Conservation (phyloP, 345 rosid genomes). For the Aethionema arabicum region DNA sequence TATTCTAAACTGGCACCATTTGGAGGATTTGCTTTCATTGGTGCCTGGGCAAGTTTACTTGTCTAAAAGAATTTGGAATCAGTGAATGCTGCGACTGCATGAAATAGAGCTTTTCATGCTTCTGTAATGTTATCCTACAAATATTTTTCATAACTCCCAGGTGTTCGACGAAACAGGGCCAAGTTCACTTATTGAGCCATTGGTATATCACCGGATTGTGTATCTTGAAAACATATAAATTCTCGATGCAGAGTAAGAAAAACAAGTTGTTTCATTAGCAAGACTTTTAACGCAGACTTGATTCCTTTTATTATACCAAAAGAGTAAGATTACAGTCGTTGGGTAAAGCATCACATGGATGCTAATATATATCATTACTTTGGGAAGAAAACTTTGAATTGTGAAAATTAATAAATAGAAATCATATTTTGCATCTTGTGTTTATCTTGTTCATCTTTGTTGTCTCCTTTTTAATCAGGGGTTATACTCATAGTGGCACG, state of each 20-base stretch:
- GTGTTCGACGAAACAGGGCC: too few relatives aligned
- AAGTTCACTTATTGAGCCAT: too few relatives aligned
- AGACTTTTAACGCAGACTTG: not conserved
- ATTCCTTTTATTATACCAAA: not conserved
- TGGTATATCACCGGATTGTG: not conserved
- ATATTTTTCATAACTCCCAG: too few relatives aligned
- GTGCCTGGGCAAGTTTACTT: constrained; percentile 83
- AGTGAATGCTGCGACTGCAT: too few relatives aligned
- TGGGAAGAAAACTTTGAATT: too few relatives aligned
- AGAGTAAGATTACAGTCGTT: not conserved
- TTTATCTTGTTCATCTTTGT: constrained; percentile 8
- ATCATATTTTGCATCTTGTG: too few relatives aligned
- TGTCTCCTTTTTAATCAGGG: constrained; percentile 23
- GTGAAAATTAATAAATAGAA: too few relatives aligned
- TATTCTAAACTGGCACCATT: constrained; percentile 78
- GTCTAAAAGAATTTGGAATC: constrained; percentile 36
- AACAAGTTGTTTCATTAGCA: constrained; percentile 17
- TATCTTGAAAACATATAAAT: not conserved
- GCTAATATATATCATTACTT: too few relatives aligned
- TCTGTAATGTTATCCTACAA: too few relatives aligned
- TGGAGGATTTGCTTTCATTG: constrained; percentile 85
- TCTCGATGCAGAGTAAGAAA: constrained; percentile 9
- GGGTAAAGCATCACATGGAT: too few relatives aligned
- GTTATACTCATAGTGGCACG: constrained; percentile 35
- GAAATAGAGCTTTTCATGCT: too few relatives aligned